phyloP scores from a whole-genome alignment of 495 filamentous ascomycete species.

The Bacidia rubella region DNA sequence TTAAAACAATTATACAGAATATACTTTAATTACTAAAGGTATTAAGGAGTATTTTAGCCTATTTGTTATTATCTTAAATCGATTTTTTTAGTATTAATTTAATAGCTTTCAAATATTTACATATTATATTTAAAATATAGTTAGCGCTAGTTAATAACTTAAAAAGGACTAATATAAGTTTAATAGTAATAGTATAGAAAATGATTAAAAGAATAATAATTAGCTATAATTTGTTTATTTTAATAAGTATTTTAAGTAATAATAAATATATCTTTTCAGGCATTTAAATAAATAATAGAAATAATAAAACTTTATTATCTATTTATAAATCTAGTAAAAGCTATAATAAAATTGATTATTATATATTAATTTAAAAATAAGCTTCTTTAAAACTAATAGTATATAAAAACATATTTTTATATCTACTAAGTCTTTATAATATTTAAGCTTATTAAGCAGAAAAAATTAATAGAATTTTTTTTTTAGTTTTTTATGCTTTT shows the following conservation, averaged over 20 bases:
- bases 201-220: background rate
- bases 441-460: slow-evolving; percentile 1
- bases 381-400: background rate
- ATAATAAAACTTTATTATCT: slow-evolving; percentile 1
- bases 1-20: background rate
- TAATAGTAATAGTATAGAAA: background rate
- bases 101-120: slow-evolving; percentile 1
- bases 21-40: background rate
- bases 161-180: background rate
- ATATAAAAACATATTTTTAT: background rate
- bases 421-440: slow-evolving; percentile 1
- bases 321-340: background rate
- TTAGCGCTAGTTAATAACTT: slow-evolving; percentile 4
- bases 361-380: background rate
- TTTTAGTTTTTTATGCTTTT: background rate
- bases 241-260: slow-evolving; percentile 1
- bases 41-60: background rate
- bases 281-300: slow-evolving; percentile 3
- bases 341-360: slow-evolving; percentile 1
- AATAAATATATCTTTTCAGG: background rate
- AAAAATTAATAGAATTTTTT: slow-evolving; percentile 1
- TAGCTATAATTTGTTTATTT: background rate
- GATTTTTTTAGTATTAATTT: background rate
- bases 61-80: slow-evolving; percentile 3
- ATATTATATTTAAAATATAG: background rate